phyloP scores from a whole-genome alignment of 169 alveolate species.

The Babesia caballi region DNA sequence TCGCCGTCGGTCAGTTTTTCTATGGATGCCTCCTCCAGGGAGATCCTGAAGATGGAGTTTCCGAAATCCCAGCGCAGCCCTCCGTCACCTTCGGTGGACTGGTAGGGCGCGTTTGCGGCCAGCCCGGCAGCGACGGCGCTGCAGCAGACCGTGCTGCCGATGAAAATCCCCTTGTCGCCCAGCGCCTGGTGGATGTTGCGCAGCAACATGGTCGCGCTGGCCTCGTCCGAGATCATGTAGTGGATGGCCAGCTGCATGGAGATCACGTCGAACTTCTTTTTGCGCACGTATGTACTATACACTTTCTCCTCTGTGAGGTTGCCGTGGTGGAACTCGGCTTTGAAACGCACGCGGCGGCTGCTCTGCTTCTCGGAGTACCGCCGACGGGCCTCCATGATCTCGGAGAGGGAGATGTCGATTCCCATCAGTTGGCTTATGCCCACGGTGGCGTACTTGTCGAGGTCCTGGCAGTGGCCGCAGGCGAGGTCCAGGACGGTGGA shows the following conservation, averaged over 20 bases:
- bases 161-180: slow-evolving; percentile 85
- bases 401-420: slow-evolving; percentile 83
- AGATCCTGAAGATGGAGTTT: slow-evolving; percentile 53
- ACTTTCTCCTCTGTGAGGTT: slow-evolving; percentile 63
- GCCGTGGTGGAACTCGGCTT: slow-evolving; percentile 79
- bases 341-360: slow-evolving; percentile 51
- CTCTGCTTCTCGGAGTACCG: slow-evolving; percentile 70
- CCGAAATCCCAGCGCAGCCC: slow-evolving; percentile 53
- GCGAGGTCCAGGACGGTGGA: slow-evolving; percentile 83
- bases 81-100: slow-evolving; percentile 3
- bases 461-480: slow-evolving; percentile 89
- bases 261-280: slow-evolving; percentile 70
- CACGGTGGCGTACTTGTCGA: slow-evolving; percentile 81
- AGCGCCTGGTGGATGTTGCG: slow-evolving; percentile 74
- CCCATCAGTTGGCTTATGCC: slow-evolving; percentile 81
- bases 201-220: slow-evolving; percentile 81
- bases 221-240: slow-evolving; percentile 86
- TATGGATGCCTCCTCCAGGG: slow-evolving; percentile 37
- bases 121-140: slow-evolving; percentile 29
- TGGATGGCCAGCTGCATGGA: slow-evolving; percentile 91
- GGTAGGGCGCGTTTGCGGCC: slow-evolving; percentile 16
- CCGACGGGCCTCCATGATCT: slow-evolving; percentile 82
- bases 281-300: slow-evolving; percentile 34
- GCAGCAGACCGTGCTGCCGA: slow-evolving; percentile 82
- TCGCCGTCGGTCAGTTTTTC: slow-evolving; percentile 11